Percentiles rank a stretch among this genome's conserved stretches.
These are phyloP conservation scores for Fusarium mangiferae DNA, from an alignment of 2,329 filamentous ascomycete genomes.

Conservation along the genomic window DNA sequence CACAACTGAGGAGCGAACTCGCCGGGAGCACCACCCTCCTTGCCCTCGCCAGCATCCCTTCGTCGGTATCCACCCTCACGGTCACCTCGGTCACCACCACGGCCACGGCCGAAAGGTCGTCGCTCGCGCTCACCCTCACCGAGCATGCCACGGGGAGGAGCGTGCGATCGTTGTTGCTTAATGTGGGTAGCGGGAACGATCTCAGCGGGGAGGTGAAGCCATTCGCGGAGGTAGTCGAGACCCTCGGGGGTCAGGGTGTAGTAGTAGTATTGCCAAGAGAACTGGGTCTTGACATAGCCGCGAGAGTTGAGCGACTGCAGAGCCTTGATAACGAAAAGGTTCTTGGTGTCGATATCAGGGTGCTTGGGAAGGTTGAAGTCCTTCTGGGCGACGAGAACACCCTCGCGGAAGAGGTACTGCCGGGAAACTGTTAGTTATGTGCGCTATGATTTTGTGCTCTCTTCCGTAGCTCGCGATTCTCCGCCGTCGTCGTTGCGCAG, in stretches of 20 bases:
- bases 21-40: slow-evolving; percentile 92
- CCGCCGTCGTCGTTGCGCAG: slow-evolving; percentile 15
- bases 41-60: slow-evolving; percentile 85
- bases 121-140: slow-evolving; percentile 85
- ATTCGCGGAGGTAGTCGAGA: slow-evolving; percentile 99
- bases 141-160: slow-evolving; percentile 98
- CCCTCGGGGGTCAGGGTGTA: slow-evolving; percentile 99
- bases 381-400: slow-evolving; percentile 97
- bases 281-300: slow-evolving; percentile 99
- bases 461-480: slow-evolving; percentile 33
- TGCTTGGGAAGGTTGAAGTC: slow-evolving; percentile 99
- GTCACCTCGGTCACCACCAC: slow-evolving; percentile 79
- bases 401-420: slow-evolving; percentile 95
- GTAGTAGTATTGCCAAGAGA: slow-evolving; percentile 99
- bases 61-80: slow-evolving; percentile 92
- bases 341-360: slow-evolving; percentile 98
- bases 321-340: slow-evolving; percentile 99
- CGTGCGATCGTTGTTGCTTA: slow-evolving; percentile 99
- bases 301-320: slow-evolving; percentile 97
- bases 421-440: slow-evolving; percentile 40
- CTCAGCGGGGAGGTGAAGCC: slow-evolving; percentile 99
- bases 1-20: slow-evolving; percentile 93
- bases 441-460: slow-evolving; percentile 15
- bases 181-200: slow-evolving; percentile 99
- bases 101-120: slow-evolving; percentile 84